These are phyloP conservation scores for Suillus brevipes DNA, from an alignment of 768 basidiomycete species.

Conservation along the genomic window DNA sequence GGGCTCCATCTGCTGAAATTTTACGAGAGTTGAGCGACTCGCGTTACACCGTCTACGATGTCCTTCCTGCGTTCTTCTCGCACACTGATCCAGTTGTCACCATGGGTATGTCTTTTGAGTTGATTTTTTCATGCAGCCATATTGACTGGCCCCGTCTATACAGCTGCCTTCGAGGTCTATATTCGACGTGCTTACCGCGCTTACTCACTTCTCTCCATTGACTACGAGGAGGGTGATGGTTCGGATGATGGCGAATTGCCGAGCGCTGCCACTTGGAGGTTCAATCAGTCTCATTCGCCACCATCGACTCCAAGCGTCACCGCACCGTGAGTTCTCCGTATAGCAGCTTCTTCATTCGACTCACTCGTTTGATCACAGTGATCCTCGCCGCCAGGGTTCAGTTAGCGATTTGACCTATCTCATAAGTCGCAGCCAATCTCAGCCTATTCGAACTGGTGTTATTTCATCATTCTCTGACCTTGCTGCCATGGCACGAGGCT, in stretches of 20 bases:
- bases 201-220: conserved; percentile 86
- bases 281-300: conserved; percentile 88
- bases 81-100: conserved; percentile 82
- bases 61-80: conserved; percentile 93
- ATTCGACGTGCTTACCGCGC: conserved; percentile 94
- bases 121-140: not conserved
- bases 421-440: conserved; percentile 81
- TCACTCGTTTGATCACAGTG: conserved; percentile 34
- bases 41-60: conserved; percentile 95
- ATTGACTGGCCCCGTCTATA: not conserved
- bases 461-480: conserved; percentile 89
- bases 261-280: conserved; percentile 86
- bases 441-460: too few relatives aligned
- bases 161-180: conserved; percentile 95
- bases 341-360: not conserved
- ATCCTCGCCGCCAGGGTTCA: conserved; percentile 82
- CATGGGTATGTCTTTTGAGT: conserved; percentile 55
- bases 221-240: conserved; percentile 92
- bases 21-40: conserved; percentile 95
- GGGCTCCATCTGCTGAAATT: conserved; percentile 82
- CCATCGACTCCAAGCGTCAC: conserved; percentile 77
- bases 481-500: conserved; percentile 65
- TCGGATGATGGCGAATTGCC: conserved; percentile 82
- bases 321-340: conserved; percentile 25
- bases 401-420: conserved; percentile 96